phyloP scores from a whole-genome alignment of 805 yeast species.

The Metschnikowia colocasiae region DNA sequence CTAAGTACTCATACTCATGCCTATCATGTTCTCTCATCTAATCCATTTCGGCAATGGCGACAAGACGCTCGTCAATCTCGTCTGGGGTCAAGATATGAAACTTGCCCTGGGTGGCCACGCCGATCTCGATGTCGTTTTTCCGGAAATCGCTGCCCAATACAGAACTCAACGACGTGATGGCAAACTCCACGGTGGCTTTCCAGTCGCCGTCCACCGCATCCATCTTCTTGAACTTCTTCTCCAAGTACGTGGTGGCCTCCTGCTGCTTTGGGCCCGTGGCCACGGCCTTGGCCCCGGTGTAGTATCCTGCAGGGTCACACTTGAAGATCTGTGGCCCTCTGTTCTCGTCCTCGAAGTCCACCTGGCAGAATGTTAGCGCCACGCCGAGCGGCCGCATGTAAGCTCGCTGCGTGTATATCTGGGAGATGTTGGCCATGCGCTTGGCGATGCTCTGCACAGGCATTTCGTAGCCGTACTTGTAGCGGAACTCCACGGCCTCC shows the following conservation, averaged over 20 bases:
- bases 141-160: constrained; percentile 91
- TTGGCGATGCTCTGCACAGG: constrained; percentile 91
- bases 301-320: constrained; percentile 98
- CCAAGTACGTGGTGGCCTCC: constrained; percentile 85
- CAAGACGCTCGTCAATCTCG: constrained; percentile 91
- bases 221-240: constrained; percentile 78
- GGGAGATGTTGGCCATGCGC: constrained; percentile 93
- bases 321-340: constrained; percentile 86
- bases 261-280: constrained; percentile 98
- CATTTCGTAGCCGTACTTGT: constrained; percentile 94
- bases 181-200: constrained; percentile 86
- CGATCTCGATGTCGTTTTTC: constrained; percentile 89
- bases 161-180: constrained; percentile 79
- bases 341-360: constrained; percentile 69
- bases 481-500: constrained; percentile 95
- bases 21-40: no score
- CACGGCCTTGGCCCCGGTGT: constrained; percentile 83
- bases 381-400: constrained; percentile 98
- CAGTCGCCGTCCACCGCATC: constrained; percentile 74
- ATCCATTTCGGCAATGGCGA: constrained; percentile 95
- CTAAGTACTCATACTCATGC: not conserved
- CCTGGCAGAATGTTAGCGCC: constrained; percentile 80
- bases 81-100: constrained; percentile 75
- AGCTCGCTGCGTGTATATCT: constrained; percentile 94
- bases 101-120: constrained; percentile 72